phyloP scores from a whole-genome alignment of 2,329 filamentous ascomycete genomes.

The Fusarium veterinarium region DNA sequence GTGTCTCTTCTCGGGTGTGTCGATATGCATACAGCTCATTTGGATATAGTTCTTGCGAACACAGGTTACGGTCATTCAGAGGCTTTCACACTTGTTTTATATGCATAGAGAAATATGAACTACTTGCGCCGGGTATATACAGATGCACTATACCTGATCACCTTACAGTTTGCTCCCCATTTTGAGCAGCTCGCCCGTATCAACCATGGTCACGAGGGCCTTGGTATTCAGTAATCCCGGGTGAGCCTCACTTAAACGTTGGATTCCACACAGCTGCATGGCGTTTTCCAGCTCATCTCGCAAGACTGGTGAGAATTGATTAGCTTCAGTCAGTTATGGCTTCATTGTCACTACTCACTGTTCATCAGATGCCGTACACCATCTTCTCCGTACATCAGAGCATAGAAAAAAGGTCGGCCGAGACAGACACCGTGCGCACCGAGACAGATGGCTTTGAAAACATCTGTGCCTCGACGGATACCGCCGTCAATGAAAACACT shows the following conservation, averaged over 20 bases:
- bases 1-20: no score
- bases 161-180: background rate
- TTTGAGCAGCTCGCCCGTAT: fast-evolving
- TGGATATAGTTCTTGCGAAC: no score
- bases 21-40: no score
- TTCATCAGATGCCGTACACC: background rate
- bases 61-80: no score
- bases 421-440: background rate
- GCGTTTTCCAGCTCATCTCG: background rate
- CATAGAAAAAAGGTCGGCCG: background rate
- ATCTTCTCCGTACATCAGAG: background rate
- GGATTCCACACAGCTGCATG: background rate
- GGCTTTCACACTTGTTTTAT: no score
- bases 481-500: fast-evolving
- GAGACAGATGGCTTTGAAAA: background rate
- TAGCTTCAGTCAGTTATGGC: fast-evolving
- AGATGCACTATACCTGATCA: fast-evolving
- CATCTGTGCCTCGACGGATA: background rate
- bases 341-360: fast-evolving
- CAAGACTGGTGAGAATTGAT: fast-evolving
- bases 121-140: fast-evolving
- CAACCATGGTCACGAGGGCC: background rate
- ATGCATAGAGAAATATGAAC: no score
- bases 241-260: fast-evolving
- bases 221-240: background rate